Conservation (phyloP, 1,139 yeast species). For the Hyphopichia pseudoburtonii region DNA sequence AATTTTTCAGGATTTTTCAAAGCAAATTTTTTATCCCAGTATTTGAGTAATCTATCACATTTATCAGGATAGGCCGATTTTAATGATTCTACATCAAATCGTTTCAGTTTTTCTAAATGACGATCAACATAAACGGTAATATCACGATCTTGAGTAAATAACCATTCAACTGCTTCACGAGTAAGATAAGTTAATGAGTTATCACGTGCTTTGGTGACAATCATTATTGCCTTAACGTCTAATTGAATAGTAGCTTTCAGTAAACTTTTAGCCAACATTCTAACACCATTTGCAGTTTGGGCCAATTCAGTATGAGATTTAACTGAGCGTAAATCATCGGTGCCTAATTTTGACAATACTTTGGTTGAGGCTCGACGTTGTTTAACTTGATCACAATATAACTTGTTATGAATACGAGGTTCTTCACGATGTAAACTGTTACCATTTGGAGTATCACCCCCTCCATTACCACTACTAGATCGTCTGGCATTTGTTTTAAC, state of each 20-base stretch:
- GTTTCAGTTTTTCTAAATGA: slow-evolving; percentile 56
- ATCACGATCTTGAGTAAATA: slow-evolving; percentile 46
- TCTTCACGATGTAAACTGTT: slow-evolving; percentile 14
- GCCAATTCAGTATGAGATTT: slow-evolving; percentile 74
- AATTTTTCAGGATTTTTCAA: slow-evolving; percentile 57
- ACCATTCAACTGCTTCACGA: slow-evolving; percentile 77
- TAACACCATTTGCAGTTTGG: slow-evolving; percentile 83
- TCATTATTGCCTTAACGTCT: slow-evolving; percentile 67
- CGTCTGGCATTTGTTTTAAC: no score
- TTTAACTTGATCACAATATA: slow-evolving; percentile 26
- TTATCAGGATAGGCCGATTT: slow-evolving; percentile 37
- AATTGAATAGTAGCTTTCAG: slow-evolving; percentile 73
- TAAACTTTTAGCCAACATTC: slow-evolving; percentile 74
- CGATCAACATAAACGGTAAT: slow-evolving; percentile 71
- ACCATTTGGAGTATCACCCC: background rate
- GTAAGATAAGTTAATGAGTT: slow-evolving; percentile 72
- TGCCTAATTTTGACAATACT: slow-evolving; percentile 32
- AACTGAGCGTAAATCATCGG: slow-evolving; percentile 46
- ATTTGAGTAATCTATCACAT: slow-evolving; percentile 48
- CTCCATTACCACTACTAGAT: background rate
- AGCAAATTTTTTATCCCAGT: slow-evolving; percentile 67
- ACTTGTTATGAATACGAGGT: slow-evolving; percentile 38
- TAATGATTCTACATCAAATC: slow-evolving; percentile 56
- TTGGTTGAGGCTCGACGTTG: slow-evolving; percentile 22
- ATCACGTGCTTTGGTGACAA: slow-evolving; percentile 85